Conservation (phyloP, 2,329 filamentous ascomycete species). For the Amauroascus verrucosus region DNA sequence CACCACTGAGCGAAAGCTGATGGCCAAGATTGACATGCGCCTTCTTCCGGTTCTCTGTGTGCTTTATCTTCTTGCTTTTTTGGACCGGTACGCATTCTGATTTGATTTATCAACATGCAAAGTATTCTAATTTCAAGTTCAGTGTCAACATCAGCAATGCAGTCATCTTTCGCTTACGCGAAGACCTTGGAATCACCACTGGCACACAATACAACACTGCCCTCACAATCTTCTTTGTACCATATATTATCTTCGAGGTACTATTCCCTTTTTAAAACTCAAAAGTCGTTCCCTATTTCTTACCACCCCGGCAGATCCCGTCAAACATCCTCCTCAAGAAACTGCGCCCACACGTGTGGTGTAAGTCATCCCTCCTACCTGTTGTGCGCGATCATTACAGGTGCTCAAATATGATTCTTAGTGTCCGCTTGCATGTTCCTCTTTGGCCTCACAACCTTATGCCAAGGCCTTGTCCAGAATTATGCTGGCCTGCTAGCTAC, state of each 20-base stretch:
- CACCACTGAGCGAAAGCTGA: slow-evolving; percentile 50
- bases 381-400: not conserved
- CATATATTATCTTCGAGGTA: slow-evolving; percentile 51
- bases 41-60: slow-evolving; percentile 64
- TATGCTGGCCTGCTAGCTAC: slow-evolving; percentile 68
- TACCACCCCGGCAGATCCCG: slow-evolving; percentile 48
- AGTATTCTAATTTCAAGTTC: slow-evolving; percentile 3
- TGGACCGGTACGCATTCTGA: slow-evolving; percentile 39
- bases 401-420: slow-evolving; percentile 17
- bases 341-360: slow-evolving; percentile 58
- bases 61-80: slow-evolving; percentile 60
- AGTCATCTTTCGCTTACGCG: slow-evolving; percentile 52
- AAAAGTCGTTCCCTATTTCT: not conserved
- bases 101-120: slow-evolving; percentile 3
- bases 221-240: slow-evolving; percentile 71
- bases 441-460: slow-evolving; percentile 65
- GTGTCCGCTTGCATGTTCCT: slow-evolving; percentile 72
- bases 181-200: slow-evolving; percentile 49
- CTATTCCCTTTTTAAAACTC: slow-evolving; percentile 53
- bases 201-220: slow-evolving; percentile 60
- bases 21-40: slow-evolving; percentile 59
- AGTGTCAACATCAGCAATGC: slow-evolving; percentile 74
- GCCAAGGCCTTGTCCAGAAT: slow-evolving; percentile 67
- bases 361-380: slow-evolving; percentile 22
- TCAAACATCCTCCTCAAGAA: slow-evolving; percentile 63